Evolutionary conservation across 495 filamentous ascomycete species (phyloP).

Genomic region (Penicillium arizonense): DNA sequence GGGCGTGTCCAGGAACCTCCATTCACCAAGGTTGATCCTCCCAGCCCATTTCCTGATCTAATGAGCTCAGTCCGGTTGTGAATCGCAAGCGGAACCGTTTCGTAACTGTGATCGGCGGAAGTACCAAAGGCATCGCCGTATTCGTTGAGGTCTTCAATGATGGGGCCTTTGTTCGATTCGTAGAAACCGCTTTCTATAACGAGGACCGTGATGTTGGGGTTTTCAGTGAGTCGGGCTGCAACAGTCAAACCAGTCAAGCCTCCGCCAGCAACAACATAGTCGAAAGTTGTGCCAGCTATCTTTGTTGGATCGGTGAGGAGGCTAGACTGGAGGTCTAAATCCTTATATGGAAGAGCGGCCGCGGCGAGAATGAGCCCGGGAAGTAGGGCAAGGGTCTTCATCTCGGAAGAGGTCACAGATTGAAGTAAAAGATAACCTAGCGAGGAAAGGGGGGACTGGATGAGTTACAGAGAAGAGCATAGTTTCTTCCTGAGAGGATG

Average conservation of each 20-base stretch:
- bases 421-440: no score
- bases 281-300: conserved; percentile 15
- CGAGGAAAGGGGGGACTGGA: no score
- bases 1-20: conserved; percentile 47
- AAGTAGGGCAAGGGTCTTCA: no score
- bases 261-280: conserved; percentile 36
- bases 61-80: conserved; percentile 15
- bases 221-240: conserved; percentile 43
- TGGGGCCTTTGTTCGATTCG: conserved; percentile 26
- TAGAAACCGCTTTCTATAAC: conserved; percentile 52
- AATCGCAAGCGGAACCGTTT: conserved; percentile 13
- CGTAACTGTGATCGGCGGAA: conserved; percentile 15
- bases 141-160: conserved; percentile 33
- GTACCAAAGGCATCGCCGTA: conserved; percentile 37
- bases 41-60: conserved; percentile 33
- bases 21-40: conserved; percentile 59
- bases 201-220: conserved; percentile 44
- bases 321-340: conserved; percentile 19
- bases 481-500: no score
- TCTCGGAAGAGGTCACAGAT: no score
- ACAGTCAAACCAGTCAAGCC: conserved; percentile 32
- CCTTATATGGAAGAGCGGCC: neutral
- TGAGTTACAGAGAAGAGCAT: no score
- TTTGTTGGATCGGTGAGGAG: conserved; percentile 22
- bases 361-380: no score